Conservation (phyloP, 106 monocot species). For the Phalaenopsis aphrodite region DNA sequence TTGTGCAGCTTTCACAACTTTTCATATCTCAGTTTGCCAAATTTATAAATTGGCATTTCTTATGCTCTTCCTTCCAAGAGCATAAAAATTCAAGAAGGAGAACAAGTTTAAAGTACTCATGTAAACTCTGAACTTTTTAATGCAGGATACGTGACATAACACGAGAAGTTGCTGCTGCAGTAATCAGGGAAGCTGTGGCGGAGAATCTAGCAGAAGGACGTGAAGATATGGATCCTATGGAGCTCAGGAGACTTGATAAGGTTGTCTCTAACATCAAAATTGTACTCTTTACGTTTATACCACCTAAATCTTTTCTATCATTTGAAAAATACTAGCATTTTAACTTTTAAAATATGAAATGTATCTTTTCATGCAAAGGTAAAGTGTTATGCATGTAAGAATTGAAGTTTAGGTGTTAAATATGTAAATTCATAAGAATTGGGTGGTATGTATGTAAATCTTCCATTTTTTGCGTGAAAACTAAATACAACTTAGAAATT, state of each 20-base stretch:
- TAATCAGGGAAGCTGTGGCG: slow-evolving; percentile 71
- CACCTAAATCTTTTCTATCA: no score
- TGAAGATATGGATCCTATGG: slow-evolving; percentile 78
- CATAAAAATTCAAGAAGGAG: no score
- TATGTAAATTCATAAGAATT: no score
- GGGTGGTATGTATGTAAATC: no score
- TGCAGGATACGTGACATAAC: slow-evolving; percentile 89
- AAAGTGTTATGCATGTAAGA: no score
- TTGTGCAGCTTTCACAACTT: not conserved
- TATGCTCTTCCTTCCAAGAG: no score
- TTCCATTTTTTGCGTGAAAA: not conserved
- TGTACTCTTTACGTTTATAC: no score
- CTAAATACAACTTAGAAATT: not conserved
- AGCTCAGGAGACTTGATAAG: slow-evolving; percentile 57
- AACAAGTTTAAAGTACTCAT: no score
- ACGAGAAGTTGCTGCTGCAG: slow-evolving; percentile 91
- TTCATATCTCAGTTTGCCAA: not conserved
- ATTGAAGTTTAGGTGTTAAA: no score
- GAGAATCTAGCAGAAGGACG: slow-evolving; percentile 89
- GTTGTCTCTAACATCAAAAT: slow-evolving; percentile 15
- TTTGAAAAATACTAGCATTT: no score
- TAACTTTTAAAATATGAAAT: no score
- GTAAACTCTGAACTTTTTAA: not conserved
- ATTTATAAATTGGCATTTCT: not conserved
- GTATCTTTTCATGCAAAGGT: no score